A percentile compares a stretch with the other conserved stretches of the same genome.
Evolutionary conservation across 2,329 filamentous ascomycete genomes (phyloP).

Genomic region (Talaromyces sp.): DNA sequence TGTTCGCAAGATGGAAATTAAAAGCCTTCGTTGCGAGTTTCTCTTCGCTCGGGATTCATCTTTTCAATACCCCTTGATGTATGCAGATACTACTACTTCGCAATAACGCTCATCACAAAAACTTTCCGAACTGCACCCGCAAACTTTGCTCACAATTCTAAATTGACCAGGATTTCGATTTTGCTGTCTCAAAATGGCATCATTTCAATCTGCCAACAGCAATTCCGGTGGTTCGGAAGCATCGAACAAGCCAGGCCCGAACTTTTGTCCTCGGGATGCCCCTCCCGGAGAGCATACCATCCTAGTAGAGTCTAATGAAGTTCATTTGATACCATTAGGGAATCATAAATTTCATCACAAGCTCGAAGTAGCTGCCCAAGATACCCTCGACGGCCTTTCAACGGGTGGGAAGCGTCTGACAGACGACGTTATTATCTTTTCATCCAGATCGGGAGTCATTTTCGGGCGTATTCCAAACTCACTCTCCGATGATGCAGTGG

Average conservation of each 20-base stretch:
- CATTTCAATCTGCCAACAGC: neutral
- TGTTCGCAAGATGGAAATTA: neutral
- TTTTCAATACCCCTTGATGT: neutral
- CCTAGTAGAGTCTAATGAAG: neutral
- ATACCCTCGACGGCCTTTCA: neutral
- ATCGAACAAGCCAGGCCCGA: neutral
- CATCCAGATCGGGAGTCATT: conserved; percentile 4
- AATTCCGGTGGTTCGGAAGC: too few relatives aligned
- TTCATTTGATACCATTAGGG: neutral
- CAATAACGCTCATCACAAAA: neutral
- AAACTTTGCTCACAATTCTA: neutral
- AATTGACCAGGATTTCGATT: neutral
- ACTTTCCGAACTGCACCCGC: neutral
- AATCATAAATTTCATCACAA: neutral
- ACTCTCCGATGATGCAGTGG: neutral
- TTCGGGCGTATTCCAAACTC: conserved; percentile 7
- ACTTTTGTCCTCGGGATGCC: neutral
- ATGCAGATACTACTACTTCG: neutral
- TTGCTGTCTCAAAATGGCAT: neutral
- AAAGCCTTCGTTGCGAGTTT: too few relatives aligned
- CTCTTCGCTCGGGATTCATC: neutral
- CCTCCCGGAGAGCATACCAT: neutral
- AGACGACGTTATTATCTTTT: conserved; percentile 9
- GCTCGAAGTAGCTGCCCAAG: neutral
- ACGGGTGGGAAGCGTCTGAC: neutral